Evolutionary conservation across 345 rosid species (phyloP).

Genomic region (Psidium friedrichsthalianum): DNA sequence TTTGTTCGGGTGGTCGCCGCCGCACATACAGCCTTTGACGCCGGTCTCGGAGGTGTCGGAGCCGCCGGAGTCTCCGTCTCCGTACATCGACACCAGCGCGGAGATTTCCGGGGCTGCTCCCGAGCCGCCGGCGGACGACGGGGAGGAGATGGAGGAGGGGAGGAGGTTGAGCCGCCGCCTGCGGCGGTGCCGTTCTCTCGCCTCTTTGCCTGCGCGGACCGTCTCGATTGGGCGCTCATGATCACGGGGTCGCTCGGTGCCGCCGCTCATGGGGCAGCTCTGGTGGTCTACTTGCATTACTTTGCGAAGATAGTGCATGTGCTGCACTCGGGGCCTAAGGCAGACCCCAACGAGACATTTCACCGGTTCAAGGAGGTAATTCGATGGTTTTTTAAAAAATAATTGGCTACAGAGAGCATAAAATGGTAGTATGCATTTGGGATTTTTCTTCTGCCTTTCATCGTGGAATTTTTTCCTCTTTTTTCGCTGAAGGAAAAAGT

Average conservation of each 20-base stretch:
- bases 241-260: conserved; percentile 88
- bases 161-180: conserved; percentile 95
- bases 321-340: conserved; percentile 14
- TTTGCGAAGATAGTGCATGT: conserved; percentile 79
- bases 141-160: conserved; percentile 78
- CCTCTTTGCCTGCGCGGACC: conserved; percentile 83
- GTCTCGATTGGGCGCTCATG: conserved; percentile 90
- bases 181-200: conserved; percentile 87
- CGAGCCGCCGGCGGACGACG: conserved; percentile 29
- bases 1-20: conserved; percentile 97
- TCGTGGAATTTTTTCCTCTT: neutral
- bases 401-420: neutral
- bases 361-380: conserved; percentile 65
- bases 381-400: neutral
- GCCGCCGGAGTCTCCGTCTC: conserved; percentile 99
- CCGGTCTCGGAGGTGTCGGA: conserved; percentile 99
- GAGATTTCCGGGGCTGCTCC: conserved; percentile 46
- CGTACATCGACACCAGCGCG: conserved; percentile 62
- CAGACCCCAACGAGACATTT: conserved; percentile 26
- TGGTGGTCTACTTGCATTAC: conserved; percentile 89
- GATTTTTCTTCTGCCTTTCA: neutral
- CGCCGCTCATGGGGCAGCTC: conserved; percentile 93
- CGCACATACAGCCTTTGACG: conserved; percentile 92
- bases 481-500: neutral
- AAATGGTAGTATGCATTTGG: neutral